phyloP scores from a whole-genome alignment of 2,329 filamentous ascomycete genomes.

The Amauroascus verrucosus region DNA sequence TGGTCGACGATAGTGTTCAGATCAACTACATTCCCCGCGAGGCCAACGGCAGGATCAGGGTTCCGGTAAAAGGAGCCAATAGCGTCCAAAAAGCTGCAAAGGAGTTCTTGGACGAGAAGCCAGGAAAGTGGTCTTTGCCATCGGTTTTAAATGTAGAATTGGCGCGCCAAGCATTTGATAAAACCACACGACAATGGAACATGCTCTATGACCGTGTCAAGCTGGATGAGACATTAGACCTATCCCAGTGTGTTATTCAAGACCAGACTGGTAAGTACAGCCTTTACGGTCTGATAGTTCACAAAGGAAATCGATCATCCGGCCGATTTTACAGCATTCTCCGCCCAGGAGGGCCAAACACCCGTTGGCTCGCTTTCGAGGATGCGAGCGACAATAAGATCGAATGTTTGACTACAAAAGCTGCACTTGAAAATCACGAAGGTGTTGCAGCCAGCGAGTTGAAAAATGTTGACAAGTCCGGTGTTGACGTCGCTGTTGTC shows the following conservation, averaged over 20 bases:
- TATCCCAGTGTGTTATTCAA: conserved; percentile 31
- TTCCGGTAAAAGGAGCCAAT: conserved; percentile 31
- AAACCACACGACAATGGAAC: conserved; percentile 45
- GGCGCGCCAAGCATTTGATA: conserved; percentile 48
- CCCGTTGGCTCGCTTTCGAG: conserved; percentile 51
- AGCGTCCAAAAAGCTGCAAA: conserved; percentile 31
- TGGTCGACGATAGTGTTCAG: conserved; percentile 22
- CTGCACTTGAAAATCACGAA: conserved; percentile 44
- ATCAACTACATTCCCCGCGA: conserved; percentile 29
- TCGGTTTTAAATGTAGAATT: conserved; percentile 47
- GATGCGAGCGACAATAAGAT: conserved; percentile 48
- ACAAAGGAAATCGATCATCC: conserved; percentile 49
- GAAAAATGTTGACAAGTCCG: conserved; percentile 30
- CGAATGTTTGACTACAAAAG: conserved; percentile 46
- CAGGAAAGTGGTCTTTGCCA: conserved; percentile 37
- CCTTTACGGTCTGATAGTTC: conserved; percentile 51
- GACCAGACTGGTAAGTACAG: conserved; percentile 39
- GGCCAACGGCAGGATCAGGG: conserved; percentile 31
- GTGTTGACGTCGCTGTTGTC: conserved; percentile 45
- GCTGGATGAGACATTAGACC: conserved; percentile 44
- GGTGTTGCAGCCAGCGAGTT: conserved; percentile 35
- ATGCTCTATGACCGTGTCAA: conserved; percentile 48
- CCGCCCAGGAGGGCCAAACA: conserved; percentile 46
- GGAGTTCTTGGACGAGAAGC: conserved; percentile 25
- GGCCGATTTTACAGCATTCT: conserved; percentile 51